Evolutionary conservation across 1,284 basidiomycete species (phyloP).

Genomic region (Prillingera fragicola): DNA sequence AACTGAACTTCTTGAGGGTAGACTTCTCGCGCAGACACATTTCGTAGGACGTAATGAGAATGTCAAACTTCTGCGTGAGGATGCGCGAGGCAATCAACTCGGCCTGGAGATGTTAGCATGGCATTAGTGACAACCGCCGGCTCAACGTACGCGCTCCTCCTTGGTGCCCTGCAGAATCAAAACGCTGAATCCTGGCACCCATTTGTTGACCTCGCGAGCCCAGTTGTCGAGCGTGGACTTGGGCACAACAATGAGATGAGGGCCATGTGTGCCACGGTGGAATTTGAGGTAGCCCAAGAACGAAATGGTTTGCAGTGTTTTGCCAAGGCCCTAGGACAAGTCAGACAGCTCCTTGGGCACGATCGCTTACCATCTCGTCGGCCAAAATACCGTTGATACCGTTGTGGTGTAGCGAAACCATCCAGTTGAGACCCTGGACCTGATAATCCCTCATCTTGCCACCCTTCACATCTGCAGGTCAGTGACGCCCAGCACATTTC

Average conservation of each 20-base stretch:
- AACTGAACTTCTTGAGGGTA: slow-evolving; percentile 86
- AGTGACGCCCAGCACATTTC: not conserved
- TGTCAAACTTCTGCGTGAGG: slow-evolving; percentile 84
- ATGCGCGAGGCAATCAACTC: slow-evolving; percentile 73
- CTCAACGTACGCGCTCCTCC: slow-evolving; percentile 65
- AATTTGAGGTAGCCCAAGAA: slow-evolving; percentile 94
- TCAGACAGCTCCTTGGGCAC: slow-evolving; percentile 18
- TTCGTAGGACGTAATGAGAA: slow-evolving; percentile 96
- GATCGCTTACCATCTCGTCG: slow-evolving; percentile 74
- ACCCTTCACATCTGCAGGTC: slow-evolving; percentile 65
- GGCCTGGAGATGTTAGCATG: slow-evolving; percentile 44
- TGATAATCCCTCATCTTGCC: slow-evolving; percentile 91
- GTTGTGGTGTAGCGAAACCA: slow-evolving; percentile 88
- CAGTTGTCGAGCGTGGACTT: slow-evolving; percentile 98
- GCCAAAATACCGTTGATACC: slow-evolving; percentile 89
- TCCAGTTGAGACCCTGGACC: slow-evolving; percentile 94
- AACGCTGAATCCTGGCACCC: slow-evolving; percentile 86
- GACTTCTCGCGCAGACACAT: slow-evolving; percentile 93
- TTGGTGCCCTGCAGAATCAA: slow-evolving; percentile 79
- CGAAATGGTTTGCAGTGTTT: slow-evolving; percentile 95
- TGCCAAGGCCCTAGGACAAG: slow-evolving; percentile 76
- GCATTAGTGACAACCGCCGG: not conserved
- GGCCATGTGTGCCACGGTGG: slow-evolving; percentile 68
- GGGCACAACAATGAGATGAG: slow-evolving; percentile 92
- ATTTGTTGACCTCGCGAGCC: slow-evolving; percentile 84